phyloP scores from a whole-genome alignment of 2,329 filamentous ascomycete genomes.

The Acrocalymma vagum region DNA sequence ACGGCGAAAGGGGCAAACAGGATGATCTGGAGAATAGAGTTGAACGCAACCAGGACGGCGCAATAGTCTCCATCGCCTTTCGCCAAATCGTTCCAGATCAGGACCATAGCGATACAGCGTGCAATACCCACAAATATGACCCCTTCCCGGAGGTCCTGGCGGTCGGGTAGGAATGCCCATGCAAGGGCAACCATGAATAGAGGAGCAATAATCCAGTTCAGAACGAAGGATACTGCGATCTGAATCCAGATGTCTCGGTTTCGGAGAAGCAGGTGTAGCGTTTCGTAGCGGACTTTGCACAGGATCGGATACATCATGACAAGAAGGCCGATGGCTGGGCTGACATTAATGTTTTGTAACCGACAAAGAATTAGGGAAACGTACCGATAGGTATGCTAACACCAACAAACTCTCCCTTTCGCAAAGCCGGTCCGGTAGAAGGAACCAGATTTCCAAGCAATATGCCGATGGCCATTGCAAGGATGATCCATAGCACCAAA shows the following conservation, averaged over 20 bases:
- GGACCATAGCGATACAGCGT: constrained; percentile 87
- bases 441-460: constrained; percentile 79
- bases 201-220: constrained; percentile 87
- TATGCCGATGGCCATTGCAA: constrained; percentile 80
- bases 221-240: constrained; percentile 75
- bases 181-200: constrained; percentile 80
- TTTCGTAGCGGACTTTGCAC: constrained; percentile 84
- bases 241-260: constrained; percentile 76
- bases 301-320: constrained; percentile 97
- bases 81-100: constrained; percentile 82
- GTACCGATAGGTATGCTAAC: constrained; percentile 73
- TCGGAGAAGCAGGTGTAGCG: constrained; percentile 71
- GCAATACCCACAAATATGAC: constrained; percentile 85
- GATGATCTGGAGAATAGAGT: constrained; percentile 58
- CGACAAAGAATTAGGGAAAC: constrained; percentile 26
- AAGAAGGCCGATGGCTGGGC: constrained; percentile 75
- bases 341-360: too few species aligned
- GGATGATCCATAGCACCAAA: constrained; percentile 71
- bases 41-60: constrained; percentile 64
- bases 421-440: constrained; percentile 66
- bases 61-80: constrained; percentile 84
- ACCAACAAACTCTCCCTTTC: constrained; percentile 76
- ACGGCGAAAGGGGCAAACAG: constrained; percentile 57
- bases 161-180: constrained; percentile 63
- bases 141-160: constrained; percentile 64